Conservation (phyloP, 192 early-diverging fungal genomes). For the Funneliformis geosporum region DNA sequence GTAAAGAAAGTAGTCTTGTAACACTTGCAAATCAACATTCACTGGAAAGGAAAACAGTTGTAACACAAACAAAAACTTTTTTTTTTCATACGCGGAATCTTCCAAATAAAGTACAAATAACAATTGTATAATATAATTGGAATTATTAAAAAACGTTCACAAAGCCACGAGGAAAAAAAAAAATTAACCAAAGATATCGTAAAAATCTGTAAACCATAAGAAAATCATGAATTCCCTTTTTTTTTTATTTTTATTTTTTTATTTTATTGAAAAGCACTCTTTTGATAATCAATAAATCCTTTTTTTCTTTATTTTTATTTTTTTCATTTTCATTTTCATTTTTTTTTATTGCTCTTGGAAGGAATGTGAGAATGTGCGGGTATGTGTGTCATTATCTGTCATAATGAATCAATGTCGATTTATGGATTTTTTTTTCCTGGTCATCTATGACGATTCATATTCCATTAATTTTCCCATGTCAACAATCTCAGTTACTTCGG, state of each 20-base stretch:
- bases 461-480: too few species aligned
- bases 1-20: not conserved
- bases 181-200: not conserved
- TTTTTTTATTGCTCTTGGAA: too few species aligned
- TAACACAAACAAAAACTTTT: too few species aligned
- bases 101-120: not conserved
- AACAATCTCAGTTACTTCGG: too few species aligned
- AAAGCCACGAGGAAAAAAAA: not conserved
- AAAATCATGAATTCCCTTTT: not conserved
- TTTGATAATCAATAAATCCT: too few species aligned
- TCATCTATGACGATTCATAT: too few species aligned
- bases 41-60: not conserved
- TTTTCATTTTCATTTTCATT: too few species aligned
- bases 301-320: too few species aligned
- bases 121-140: not conserved
- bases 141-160: not conserved
- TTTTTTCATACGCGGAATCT: not conserved
- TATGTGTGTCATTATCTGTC: too few species aligned
- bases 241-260: not conserved
- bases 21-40: not conserved
- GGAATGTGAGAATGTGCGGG: too few species aligned
- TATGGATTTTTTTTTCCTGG: too few species aligned
- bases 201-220: not conserved
- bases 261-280: not conserved
- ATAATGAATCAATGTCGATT: too few species aligned